Percentiles rank a stretch among this genome's conserved stretches.
These are phyloP conservation scores for Colletotrichum musae DNA, from an alignment of 2,329 filamentous ascomycete species.

Conservation along the genomic window DNA sequence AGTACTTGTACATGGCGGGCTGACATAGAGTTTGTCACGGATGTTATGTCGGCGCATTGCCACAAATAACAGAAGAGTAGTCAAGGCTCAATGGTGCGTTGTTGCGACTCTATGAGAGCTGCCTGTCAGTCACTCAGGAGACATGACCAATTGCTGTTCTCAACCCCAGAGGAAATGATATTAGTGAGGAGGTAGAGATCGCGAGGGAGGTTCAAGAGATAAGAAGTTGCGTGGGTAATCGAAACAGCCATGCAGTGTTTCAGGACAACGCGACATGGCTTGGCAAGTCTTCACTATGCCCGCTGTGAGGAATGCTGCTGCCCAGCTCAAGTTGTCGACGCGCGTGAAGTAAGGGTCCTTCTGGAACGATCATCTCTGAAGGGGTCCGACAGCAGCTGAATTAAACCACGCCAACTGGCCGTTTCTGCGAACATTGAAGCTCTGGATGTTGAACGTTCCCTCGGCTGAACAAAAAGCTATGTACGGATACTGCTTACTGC, in stretches of 20 bases:
- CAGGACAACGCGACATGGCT: neutral
- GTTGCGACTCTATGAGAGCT: neutral
- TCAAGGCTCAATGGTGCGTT: neutral
- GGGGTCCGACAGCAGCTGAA: neutral
- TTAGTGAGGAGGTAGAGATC: neutral
- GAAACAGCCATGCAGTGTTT: neutral
- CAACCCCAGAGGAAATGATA: neutral
- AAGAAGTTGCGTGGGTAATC: neutral
- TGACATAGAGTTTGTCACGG: neutral
- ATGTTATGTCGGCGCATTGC: neutral
- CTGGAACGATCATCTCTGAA: neutral
- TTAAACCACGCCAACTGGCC: neutral
- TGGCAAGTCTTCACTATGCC: neutral
- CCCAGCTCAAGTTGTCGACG: neutral
- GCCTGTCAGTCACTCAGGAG: neutral
- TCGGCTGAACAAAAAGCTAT: too few relatives aligned
- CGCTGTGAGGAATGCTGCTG: neutral
- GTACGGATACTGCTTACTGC: too few relatives aligned
- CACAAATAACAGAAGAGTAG: neutral
- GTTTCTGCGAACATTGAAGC: too few relatives aligned
- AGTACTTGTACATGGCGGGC: too few relatives aligned
- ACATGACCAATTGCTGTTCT: neutral
- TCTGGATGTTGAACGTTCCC: too few relatives aligned
- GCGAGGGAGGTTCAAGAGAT: neutral
- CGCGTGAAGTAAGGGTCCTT: neutral